Base-by-base conservation (phyloP, 2,329 filamentous ascomycete genomes). In the Fusarium pseudonygamai region DNA sequence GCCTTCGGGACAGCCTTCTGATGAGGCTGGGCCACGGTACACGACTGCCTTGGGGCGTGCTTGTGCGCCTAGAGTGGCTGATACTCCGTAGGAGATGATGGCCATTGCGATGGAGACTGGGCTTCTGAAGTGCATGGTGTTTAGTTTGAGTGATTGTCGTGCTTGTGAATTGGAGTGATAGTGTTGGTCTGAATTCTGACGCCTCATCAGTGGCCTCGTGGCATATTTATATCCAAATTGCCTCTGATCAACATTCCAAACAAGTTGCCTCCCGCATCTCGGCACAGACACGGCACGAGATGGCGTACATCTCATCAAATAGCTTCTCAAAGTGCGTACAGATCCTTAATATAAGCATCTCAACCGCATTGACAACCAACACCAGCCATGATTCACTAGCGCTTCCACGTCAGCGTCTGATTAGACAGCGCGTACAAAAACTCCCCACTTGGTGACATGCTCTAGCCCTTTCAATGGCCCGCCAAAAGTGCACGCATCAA, bases 1-100 rank as follows among this genome's bases (percentile, higher is more conserved):
- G 3, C 64, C 56, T n/a, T 68, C 64, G 2, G 65, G 65, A 16
- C 64, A 68, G 1, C 64, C 65, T 24, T 42, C 24, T 1, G 40
- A 68, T 20, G 65, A 47, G 3, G 65, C 65, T 10, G 65, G 64
- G 5, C 65, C 65, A 8, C 65, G 65, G 16, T 68, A 68, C 3
- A 68, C 47, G 0, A 68, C 64, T 12, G 65, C 65, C 7, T 63
- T 68, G 2, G 65, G 65, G 4, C 64, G 64, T 12, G 9, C 15
- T 37, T 37, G 24, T 18, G 34, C 43, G 9, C 12, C 6, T 0
- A 46, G 8, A 1, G 64, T 43, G 42, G 52, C 34, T 37, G 42
- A 26, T 28, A 62, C 18, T 13, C 24, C 32, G 8, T 42, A 43
- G 6, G 56, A 34, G 11, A 68, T 36, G 3, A 52, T 36, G 2